Base-by-base conservation (phyloP, 2,329 filamentous ascomycete species). In the Claviceps sp. region DNA sequence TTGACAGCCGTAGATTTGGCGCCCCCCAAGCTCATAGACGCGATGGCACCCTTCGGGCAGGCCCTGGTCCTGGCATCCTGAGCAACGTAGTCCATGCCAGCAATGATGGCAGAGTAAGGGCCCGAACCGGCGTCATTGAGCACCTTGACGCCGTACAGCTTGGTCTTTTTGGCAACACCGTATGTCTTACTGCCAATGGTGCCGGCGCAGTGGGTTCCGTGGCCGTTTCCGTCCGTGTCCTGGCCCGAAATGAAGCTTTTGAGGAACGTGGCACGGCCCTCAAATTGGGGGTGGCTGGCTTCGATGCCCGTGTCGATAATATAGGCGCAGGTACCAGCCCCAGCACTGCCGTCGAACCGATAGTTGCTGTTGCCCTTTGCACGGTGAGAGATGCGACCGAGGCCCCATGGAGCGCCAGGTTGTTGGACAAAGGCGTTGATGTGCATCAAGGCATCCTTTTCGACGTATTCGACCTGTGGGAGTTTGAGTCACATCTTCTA, bases 21-120 rank as follows among this genome's bases (percentile, higher is more conserved):
- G 16, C 76, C 77, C 10, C 78, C 77, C 4, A 81, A 72, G 16
- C 74, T 78, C 76, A 81, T 78, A 67, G 74, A 78, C 58, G 75
- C 71, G 16, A 80, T 75, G 41, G 70, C 65, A 26, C 73, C 72
- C 45, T 65, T 69, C 56, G 66, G 62, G 64, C 71, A 74, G 58
- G 56, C 63, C 54, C 66, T 65, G 2, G 56, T 62, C 6, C 10
- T 10, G 47, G 16, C 4, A 39, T 49, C 47, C 1, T 57, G 53
- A 40, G 65, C 64, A 5, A 71, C 71, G 39, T 64, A 73, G 60
- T 73, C 68, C 57, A 74, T 72, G 51, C 71, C 71, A 10, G 70
- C 69, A 43, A 75, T 68, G 56, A 74, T 69, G 50, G 62, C 68
- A 16, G 70, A 70, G 58, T 62, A 68, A 10, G 52, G 39, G 16